These are phyloP conservation scores for Fusarium tjaetaba DNA, from an alignment of 2,329 filamentous ascomycete species.

Conservation along the genomic window DNA sequence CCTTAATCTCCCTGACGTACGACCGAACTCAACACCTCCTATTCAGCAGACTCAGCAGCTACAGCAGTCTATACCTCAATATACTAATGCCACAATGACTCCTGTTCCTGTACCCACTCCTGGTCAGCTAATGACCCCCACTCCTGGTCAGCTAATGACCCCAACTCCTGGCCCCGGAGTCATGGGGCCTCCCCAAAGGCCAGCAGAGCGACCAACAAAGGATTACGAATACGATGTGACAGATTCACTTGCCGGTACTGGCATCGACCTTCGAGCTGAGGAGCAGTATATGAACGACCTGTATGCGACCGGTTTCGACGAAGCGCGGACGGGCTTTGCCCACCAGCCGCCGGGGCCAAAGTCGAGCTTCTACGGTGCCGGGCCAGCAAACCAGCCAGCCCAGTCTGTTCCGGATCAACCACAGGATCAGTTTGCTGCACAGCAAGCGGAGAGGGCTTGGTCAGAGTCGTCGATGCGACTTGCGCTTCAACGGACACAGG, in stretches of 20 bases:
- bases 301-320: constrained; percentile 63
- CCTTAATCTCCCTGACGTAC: constrained; percentile 49
- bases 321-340: constrained; percentile 62
- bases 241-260: constrained; percentile 84
- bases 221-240: constrained; percentile 77
- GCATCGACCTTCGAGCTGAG: constrained; percentile 87
- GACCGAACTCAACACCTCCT: constrained; percentile 47
- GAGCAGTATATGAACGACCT: constrained; percentile 81
- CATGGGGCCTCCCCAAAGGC: constrained; percentile 71
- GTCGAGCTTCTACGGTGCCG: constrained; percentile 70
- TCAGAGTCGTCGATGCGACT: constrained; percentile 70
- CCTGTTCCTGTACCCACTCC: constrained; percentile 41
- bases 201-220: constrained; percentile 70
- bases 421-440: constrained; percentile 73
- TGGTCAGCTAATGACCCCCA: constrained; percentile 38
- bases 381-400: constrained; percentile 71
- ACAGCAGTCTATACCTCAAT: constrained; percentile 39
- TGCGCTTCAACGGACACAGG: constrained; percentile 70
- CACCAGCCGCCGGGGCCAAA: constrained; percentile 64
- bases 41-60: constrained; percentile 46
- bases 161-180: constrained; percentile 44
- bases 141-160: constrained; percentile 39
- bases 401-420: constrained; percentile 55
- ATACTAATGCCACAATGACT: constrained; percentile 39
- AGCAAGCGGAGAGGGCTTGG: constrained; percentile 73